phyloP scores from a whole-genome alignment of 23 red algal species.

The Gracilaria domingensis region DNA sequence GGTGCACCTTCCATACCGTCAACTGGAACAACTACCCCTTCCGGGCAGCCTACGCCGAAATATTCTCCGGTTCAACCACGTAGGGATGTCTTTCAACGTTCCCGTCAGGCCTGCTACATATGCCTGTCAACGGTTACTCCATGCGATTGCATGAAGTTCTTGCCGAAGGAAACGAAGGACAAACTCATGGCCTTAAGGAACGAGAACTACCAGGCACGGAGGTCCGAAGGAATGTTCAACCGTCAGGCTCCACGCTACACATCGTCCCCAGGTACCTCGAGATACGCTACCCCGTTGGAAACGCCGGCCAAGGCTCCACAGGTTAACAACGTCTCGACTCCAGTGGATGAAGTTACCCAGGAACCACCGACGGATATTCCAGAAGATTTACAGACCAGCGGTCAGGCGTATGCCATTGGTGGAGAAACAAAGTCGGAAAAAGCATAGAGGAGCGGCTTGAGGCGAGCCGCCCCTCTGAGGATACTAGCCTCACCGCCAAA shows the following conservation, averaged over 20 bases:
- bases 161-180: neutral
- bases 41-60: no score
- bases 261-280: neutral
- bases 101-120: no score
- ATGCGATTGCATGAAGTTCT: neutral
- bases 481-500: neutral
- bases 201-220: neutral
- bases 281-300: neutral
- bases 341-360: neutral
- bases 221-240: neutral
- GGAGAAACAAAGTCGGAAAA: slow-evolving; percentile 10
- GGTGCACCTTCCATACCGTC: no score
- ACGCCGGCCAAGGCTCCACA: neutral
- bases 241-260: neutral
- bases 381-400: neutral
- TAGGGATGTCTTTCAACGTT: no score
- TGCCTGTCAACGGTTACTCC: no score
- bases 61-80: no score
- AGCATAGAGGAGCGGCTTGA: neutral
- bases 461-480: neutral
- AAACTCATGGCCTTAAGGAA: neutral
- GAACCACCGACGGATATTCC: no score
- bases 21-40: no score
- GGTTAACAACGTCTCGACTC: neutral
- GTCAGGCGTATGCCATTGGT: neutral